Evolutionary conservation across 169 alveolate species (phyloP).

Genomic region (Neospora caninum): DNA sequence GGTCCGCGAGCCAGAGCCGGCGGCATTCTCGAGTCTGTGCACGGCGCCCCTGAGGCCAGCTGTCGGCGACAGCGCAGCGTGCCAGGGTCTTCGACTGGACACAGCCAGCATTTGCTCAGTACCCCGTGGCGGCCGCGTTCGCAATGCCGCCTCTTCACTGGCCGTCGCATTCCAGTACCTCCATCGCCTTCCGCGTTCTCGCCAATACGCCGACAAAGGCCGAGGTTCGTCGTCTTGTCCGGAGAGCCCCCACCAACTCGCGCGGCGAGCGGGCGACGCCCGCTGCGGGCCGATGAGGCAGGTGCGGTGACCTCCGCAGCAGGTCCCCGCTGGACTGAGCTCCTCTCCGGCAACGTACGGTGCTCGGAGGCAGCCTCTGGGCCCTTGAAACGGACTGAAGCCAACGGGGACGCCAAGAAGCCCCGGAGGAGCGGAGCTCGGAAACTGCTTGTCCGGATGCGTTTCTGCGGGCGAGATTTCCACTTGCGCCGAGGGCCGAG

Average conservation of each 20-base stretch:
- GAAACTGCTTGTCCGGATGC: too few species aligned
- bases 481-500: background rate
- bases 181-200: background rate
- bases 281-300: background rate
- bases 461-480: background rate
- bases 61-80: too few species aligned
- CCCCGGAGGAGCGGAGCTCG: background rate
- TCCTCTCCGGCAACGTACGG: background rate
- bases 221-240: background rate
- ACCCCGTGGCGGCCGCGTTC: background rate
- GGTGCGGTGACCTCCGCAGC: background rate
- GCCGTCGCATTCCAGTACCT: background rate
- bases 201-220: background rate
- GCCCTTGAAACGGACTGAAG: background rate
- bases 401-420: background rate
- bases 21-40: background rate
- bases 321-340: background rate
- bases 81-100: background rate
- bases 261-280: background rate
- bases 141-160: background rate
- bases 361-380: background rate
- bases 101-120: background rate
- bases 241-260: background rate
- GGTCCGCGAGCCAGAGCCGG: background rate
- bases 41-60: background rate